Percentiles rank a stretch among this genome's conserved stretches.
Evolutionary conservation across 2,329 filamentous ascomycete species (phyloP).

Genomic region (Pseudogymnoascus sp.): DNA sequence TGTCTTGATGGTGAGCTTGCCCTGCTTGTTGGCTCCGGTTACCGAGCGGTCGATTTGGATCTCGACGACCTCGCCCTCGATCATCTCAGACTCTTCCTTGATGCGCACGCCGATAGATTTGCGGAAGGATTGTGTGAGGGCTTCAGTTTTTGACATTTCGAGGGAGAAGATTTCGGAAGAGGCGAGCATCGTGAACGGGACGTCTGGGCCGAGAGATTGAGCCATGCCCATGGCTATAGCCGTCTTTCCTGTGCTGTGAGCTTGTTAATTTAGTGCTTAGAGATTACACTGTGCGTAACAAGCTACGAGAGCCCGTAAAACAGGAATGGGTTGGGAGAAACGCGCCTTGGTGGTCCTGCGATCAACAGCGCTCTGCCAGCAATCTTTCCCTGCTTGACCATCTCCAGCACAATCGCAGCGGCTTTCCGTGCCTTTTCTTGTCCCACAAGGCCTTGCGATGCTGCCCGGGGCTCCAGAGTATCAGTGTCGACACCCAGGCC

Average conservation of each 20-base stretch:
- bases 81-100: constrained; percentile 98
- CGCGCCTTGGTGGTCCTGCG: constrained; percentile 77
- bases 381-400: constrained; percentile 99
- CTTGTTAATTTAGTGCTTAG: not conserved
- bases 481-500: constrained; percentile 89
- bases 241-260: constrained; percentile 81
- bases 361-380: constrained; percentile 91
- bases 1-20: constrained; percentile 98
- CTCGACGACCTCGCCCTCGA: constrained; percentile 97
- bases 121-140: constrained; percentile 95
- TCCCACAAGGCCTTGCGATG: constrained; percentile 89
- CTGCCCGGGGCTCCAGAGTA: constrained; percentile 74
- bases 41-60: constrained; percentile 97
- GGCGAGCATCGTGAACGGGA: constrained; percentile 92
- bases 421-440: constrained; percentile 96
- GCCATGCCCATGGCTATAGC: constrained; percentile 99
- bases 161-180: constrained; percentile 97
- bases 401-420: constrained; percentile 90
- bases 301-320: not conserved
- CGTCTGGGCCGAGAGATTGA: constrained; percentile 86
- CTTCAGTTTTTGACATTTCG: constrained; percentile 99
- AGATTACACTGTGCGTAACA: constrained; percentile 6
- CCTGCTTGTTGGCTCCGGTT: constrained; percentile 93
- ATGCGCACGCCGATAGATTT: constrained; percentile 97
- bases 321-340: not conserved